Evolutionary conservation across 2,329 filamentous ascomycete genomes (phyloP).

Genomic region (Clarireedia homoeocarpa): DNA sequence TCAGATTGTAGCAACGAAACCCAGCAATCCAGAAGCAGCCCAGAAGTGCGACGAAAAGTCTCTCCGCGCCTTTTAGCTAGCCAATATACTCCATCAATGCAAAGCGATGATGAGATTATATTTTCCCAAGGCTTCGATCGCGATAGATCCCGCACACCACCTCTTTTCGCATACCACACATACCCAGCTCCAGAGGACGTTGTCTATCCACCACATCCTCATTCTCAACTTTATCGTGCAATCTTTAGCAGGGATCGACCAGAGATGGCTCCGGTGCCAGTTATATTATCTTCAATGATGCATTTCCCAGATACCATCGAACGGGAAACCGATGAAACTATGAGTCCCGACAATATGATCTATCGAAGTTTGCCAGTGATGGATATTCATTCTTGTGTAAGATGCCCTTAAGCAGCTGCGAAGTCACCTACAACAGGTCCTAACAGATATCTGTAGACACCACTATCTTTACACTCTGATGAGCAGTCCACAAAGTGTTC

Average conservation of each 20-base stretch:
- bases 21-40: conserved; percentile 25
- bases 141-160: conserved; percentile 63
- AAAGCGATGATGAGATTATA: conserved; percentile 56
- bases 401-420: conserved; percentile 37
- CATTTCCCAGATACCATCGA: conserved; percentile 59
- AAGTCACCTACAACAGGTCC: conserved; percentile 9
- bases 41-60: conserved; percentile 32
- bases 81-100: conserved; percentile 56
- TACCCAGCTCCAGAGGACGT: conserved; percentile 60
- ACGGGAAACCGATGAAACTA: conserved; percentile 53
- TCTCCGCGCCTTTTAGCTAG: conserved; percentile 37
- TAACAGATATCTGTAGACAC: conserved; percentile 48
- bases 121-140: conserved; percentile 59
- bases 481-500: conserved; percentile 59
- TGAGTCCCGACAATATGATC: conserved; percentile 55
- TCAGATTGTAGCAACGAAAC: conserved; percentile 21
- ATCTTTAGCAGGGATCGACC: conserved; percentile 35
- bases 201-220: conserved; percentile 50
- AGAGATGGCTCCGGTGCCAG: conserved; percentile 43
- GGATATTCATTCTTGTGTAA: conserved; percentile 73
- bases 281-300: conserved; percentile 57
- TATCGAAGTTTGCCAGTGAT: conserved; percentile 56
- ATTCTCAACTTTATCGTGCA: conserved; percentile 44
- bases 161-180: conserved; percentile 59
- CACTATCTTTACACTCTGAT: conserved; percentile 67